phyloP scores from a whole-genome alignment of 2,329 filamentous ascomycete genomes.

The Phaeosphaeriaceae sp. region DNA sequence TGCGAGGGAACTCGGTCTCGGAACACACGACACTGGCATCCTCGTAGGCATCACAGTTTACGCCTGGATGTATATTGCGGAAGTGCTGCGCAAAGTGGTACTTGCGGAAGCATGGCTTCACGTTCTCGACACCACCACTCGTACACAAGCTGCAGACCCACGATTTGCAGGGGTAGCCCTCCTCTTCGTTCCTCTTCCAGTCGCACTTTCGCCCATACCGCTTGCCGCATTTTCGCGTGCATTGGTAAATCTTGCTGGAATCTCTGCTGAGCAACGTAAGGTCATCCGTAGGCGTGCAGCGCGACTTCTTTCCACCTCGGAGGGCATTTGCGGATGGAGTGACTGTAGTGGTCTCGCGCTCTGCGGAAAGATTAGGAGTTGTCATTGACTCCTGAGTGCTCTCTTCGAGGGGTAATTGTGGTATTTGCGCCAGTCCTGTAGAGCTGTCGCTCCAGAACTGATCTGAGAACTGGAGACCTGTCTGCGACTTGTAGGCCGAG shows the following conservation, averaged over 20 bases:
- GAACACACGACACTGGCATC: conserved; percentile 40
- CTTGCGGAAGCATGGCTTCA: conserved; percentile 46
- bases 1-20: conserved; percentile 43
- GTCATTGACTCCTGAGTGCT: conserved; percentile 16
- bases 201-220: conserved; percentile 48
- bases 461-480: conserved; percentile 33
- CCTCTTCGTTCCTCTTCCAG: conserved; percentile 49
- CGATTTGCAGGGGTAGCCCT: conserved; percentile 45
- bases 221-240: conserved; percentile 48
- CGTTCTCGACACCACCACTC: conserved; percentile 39
- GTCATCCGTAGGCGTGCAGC: conserved; percentile 43
- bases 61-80: conserved; percentile 45
- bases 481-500: conserved; percentile 49
- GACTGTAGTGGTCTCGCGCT: conserved; percentile 23
- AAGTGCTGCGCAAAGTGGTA: conserved; percentile 50
- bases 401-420: conserved; percentile 9
- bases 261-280: conserved; percentile 38
- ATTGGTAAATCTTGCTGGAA: conserved; percentile 47
- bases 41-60: conserved; percentile 41
- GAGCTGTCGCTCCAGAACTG: conserved; percentile 30
- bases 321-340: conserved; percentile 20
- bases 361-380: conserved; percentile 21
- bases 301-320: conserved; percentile 40
- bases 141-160: conserved; percentile 45
- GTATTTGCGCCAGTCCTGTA: conserved; percentile 21